Evolutionary conservation across 495 filamentous ascomycete genomes (phyloP).

Genomic region (Hypoxylon perforatum): DNA sequence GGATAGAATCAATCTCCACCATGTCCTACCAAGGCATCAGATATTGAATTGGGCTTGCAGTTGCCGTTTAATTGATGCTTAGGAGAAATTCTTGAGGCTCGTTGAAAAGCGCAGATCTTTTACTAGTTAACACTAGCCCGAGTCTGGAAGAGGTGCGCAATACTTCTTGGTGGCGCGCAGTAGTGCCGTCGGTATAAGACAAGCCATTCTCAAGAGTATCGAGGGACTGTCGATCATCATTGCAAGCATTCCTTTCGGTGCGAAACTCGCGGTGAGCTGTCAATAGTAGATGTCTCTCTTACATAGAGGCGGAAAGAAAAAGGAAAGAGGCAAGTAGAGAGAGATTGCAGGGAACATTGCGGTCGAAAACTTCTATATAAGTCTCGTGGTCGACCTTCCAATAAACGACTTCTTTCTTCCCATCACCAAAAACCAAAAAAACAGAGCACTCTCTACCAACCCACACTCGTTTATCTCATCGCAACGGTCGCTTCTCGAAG

Average conservation of each 20-base stretch:
- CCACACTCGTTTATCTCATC: conserved; percentile 40
- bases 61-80: not conserved
- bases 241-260: conserved; percentile 27
- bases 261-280: conserved; percentile 16
- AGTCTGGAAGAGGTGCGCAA: conserved; percentile 8
- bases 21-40: conserved; percentile 1
- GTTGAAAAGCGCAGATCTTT: conserved; percentile 16
- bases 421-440: conserved; percentile 42
- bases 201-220: conserved; percentile 43
- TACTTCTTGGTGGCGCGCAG: conserved; percentile 30
- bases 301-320: conserved; percentile 6
- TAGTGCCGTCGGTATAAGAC: conserved; percentile 40
- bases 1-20: conserved; percentile 29
- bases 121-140: not conserved
- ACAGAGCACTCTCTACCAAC: conserved; percentile 44
- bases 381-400: conserved; percentile 19
- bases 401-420: conserved; percentile 9
- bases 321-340: conserved; percentile 18
- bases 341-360: conserved; percentile 3
- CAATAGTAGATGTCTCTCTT: conserved; percentile 18
- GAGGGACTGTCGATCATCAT: conserved; percentile 35
- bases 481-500: conserved; percentile 36
- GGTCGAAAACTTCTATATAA: conserved; percentile 44
- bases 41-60: conserved; percentile 15
- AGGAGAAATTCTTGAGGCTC: conserved; percentile 22